Evolutionary conservation across 2,329 filamentous ascomycete genomes (phyloP), one percentile per base, ranked within the genome.

Genomic region (Clonostachys byssicola): DNA sequence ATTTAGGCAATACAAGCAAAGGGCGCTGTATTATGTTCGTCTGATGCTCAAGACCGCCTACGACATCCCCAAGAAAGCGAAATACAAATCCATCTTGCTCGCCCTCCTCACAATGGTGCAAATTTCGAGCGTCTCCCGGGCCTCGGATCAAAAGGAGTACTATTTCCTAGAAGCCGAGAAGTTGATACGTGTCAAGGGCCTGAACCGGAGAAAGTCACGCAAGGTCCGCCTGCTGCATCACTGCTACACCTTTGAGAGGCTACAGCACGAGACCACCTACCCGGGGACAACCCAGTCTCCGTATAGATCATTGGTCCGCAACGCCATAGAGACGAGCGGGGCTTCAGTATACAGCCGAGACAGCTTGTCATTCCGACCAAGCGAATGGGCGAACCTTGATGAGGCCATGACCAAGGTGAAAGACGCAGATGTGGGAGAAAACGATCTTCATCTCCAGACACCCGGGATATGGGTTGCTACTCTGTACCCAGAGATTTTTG

Each of bases 71-170:
- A 69, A 69, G 47, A 52, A 46, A 18, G 57, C 62, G 33, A 71
- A 71, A 49, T 72, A 72, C 49, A 72, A 71, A 50, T 59, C 61
- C 6, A 63, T 65, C 6, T 48, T 72, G 2, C 69, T 72, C 57
- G 66, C 68, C 1, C 56, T 72, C 5, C 55, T 70, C 9, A 68
- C 63, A 10, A 68, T 71, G 61, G 55, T 67, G 2, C 63, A 67
- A 34, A 49, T 68, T 6, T 64, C 62, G 5, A 61, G 62, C 12
- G 58, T 65, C 17, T 59, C 58, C 9, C 64, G 64, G 2, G 60
- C 61, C 34, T 51, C 54, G 13, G 58, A 64, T n/a, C 57, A 66
- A 30, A 58, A 64, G 1, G 62, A 67, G 40, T 63, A 55, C 18
- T 71, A 66, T 40, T 59, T 70, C 13, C 46, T 71, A 1, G 67